Base-by-base conservation (phyloP, 768 basidiomycete genomes). In the Pleurotus tuber-regium region DNA sequence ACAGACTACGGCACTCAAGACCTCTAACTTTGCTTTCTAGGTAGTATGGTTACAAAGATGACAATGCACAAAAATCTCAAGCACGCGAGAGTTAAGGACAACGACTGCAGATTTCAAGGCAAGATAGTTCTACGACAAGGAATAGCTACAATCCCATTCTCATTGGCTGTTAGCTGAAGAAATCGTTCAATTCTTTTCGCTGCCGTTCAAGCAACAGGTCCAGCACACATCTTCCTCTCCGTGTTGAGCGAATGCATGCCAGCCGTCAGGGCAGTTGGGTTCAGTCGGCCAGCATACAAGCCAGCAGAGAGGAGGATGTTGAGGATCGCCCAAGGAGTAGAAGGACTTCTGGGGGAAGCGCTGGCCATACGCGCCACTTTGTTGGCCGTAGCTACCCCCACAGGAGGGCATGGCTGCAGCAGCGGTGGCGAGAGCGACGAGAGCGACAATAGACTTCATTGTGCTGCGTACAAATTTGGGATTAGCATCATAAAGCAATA, bases 301-400 rank as follows among this genome's bases (percentile, higher is more conserved):
- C 43, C 43, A 46, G 43, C 43, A 46, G n/a, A 46, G 43, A 21
- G 43, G 26, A 16, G 43, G 43, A 26, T 46, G 43, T 29, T 21
- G n/a, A 10, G 43, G 43, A 11, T 29, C 43, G 16, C 28, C 43
- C 11, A 46, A 12, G 4, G 25, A 10, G n/a, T 26, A n/a, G 24
- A n/a, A 7, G 26, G 18, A 30, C 10, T 23, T 26, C 21, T 16
- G 10, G n/a, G 19, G 38, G 18, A 19, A 19, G 16, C 38, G 38
- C 9, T 12, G 38, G 9, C 38, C 18, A 12, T 40, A 26, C 10
- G 16, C 26, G 4, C 35, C n/a, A 38, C n/a, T 38, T n/a, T 38
- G n/a, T 19, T 38, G 35, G 35, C 19, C 19, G 35, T 38, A n/a
- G 19, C 19, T 6, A 5, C 43, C 28, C 4, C n/a, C 43, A 26